These are phyloP conservation scores for Berberis vulgaris DNA, from an alignment of 164 flowering plant species.

Conservation along the genomic window DNA sequence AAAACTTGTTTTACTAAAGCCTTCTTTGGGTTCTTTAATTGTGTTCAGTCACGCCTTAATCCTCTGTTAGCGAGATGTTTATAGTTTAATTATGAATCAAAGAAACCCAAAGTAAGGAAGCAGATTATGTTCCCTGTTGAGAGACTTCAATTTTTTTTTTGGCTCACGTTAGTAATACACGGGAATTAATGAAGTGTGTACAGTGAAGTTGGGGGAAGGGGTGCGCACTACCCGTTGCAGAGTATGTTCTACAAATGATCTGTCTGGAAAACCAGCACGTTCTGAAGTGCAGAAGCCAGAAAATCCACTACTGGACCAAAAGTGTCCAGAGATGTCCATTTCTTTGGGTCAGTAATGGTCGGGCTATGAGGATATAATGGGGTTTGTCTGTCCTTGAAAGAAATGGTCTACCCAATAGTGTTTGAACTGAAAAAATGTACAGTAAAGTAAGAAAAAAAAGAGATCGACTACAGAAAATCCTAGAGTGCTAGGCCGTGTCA, in stretches of 20 bases:
- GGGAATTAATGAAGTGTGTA: background rate
- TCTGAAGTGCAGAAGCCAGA: slow-evolving; percentile 11
- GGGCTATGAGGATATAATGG: background rate
- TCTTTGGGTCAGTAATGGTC: slow-evolving; percentile 9
- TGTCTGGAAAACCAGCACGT: slow-evolving; percentile 21
- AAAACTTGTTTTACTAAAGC: slow-evolving; percentile 6
- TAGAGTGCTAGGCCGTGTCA: too few species aligned
- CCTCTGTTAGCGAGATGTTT: background rate
- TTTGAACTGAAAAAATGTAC: too few species aligned
- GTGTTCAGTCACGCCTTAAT: slow-evolving; percentile 2
- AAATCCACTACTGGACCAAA: slow-evolving; percentile 21
- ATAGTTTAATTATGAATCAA: slow-evolving; percentile 1
- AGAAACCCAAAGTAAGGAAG: background rate
- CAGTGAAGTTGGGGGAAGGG: background rate
- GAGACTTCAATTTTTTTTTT: background rate
- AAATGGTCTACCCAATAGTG: too few species aligned
- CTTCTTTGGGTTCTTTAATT: background rate
- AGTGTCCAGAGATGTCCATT: slow-evolving; percentile 29
- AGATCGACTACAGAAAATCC: too few species aligned
- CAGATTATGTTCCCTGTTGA: background rate
- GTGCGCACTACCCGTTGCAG: too few species aligned
- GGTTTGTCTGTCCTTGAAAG: background rate
- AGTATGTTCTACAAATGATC: background rate
- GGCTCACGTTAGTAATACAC: background rate
- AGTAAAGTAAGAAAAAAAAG: too few species aligned